Percentiles rank a stretch among this genome's conserved stretches.
Conservation (phyloP, 176 grass and related monocot species). For the Carex kokanica region DNA sequence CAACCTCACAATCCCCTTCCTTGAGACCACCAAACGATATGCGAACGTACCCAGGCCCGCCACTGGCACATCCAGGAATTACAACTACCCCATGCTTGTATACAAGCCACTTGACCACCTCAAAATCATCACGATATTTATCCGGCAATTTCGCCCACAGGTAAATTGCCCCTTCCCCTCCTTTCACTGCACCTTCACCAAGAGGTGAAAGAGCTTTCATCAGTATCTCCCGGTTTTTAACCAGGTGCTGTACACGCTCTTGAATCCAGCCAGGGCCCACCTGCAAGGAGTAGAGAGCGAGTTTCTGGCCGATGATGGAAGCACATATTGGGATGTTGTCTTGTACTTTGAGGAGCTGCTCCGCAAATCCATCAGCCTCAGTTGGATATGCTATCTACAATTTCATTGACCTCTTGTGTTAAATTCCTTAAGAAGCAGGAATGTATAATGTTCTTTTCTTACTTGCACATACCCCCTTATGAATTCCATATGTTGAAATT, state of each 20-base stretch:
- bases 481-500: neutral
- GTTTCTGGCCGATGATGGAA: slow-evolving; percentile 71
- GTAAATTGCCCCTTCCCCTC: slow-evolving; percentile 90
- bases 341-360: slow-evolving; percentile 92
- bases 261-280: slow-evolving; percentile 73
- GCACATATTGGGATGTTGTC: slow-evolving; percentile 98
- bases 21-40: slow-evolving; percentile 84
- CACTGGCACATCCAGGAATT: slow-evolving; percentile 74
- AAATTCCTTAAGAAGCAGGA: neutral
- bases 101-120: slow-evolving; percentile 84
- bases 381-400: slow-evolving; percentile 88
- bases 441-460: neutral
- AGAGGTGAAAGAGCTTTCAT: slow-evolving; percentile 66
- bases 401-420: neutral
- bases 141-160: slow-evolving; percentile 95
- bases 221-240: slow-evolving; percentile 68
- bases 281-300: slow-evolving; percentile 75
- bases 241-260: slow-evolving; percentile 57
- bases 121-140: slow-evolving; percentile 59
- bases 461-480: neutral
- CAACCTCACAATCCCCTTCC: slow-evolving; percentile 57
- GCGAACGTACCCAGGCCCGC: slow-evolving; percentile 55
- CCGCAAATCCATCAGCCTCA: slow-evolving; percentile 57
- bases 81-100: slow-evolving; percentile 62
- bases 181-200: slow-evolving; percentile 60